phyloP scores from a whole-genome alignment of 1,284 basidiomycete genomes.

The Apiotrichum mycotoxinovorans region DNA sequence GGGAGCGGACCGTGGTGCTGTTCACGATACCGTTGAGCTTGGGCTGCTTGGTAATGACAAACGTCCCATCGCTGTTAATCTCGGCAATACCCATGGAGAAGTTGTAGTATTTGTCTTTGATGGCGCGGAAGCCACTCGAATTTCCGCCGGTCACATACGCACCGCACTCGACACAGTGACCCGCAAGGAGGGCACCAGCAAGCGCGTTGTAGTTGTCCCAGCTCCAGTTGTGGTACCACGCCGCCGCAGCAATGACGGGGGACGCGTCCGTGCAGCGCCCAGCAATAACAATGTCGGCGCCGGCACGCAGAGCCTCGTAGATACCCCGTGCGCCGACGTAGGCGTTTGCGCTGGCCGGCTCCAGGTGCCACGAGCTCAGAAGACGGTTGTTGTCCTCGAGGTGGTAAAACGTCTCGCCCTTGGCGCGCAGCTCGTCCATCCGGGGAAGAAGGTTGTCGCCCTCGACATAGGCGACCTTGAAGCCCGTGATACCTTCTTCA shows the following conservation, averaged over 20 bases:
- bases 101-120: conserved; percentile 22
- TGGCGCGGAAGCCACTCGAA: conserved; percentile 25
- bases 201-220: conserved; percentile 23
- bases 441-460: conserved; percentile 17
- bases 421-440: conserved; percentile 8
- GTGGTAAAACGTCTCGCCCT: conserved; percentile 17
- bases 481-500: conserved; percentile 3
- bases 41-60: conserved; percentile 24
- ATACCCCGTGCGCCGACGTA: conserved; percentile 20
- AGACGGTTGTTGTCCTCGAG: conserved; percentile 12
- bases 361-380: conserved; percentile 11
- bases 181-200: conserved; percentile 26
- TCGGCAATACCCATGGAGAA: conserved; percentile 33
- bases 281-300: conserved; percentile 33
- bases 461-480: conserved; percentile 16
- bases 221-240: conserved; percentile 27
- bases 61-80: conserved; percentile 25
- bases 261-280: conserved; percentile 31
- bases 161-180: conserved; percentile 24
- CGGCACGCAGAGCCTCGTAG: conserved; percentile 13
- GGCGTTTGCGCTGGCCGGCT: conserved; percentile 15
- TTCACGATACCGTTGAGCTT: conserved; percentile 16
- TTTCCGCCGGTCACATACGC: conserved; percentile 33
- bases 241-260: conserved; percentile 23
- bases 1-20: conserved; percentile 12